A percentile compares a stretch with the other conserved stretches of the same genome.
Conservation (phyloP, 306 rosid species). For the Citrullus mucosospermus region DNA sequence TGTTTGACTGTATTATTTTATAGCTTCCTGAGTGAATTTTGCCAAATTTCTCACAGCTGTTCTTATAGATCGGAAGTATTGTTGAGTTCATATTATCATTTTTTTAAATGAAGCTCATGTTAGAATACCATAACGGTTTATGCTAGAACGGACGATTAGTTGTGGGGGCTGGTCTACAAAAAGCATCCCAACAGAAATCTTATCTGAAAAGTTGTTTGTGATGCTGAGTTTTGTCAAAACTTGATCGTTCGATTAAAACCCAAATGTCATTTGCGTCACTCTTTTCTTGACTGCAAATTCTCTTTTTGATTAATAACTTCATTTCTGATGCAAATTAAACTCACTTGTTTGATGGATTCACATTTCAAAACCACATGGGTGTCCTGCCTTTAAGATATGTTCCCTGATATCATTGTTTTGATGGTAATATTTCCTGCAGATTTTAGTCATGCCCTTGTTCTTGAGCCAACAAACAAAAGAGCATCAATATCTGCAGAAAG, state of each 20-base stretch:
- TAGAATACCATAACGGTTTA: neutral
- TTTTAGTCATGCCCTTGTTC: slow-evolving; percentile 73
- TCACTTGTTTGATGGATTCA: neutral
- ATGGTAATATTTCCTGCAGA: slow-evolving; percentile 39
- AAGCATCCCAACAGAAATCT: neutral
- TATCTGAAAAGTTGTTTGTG: neutral
- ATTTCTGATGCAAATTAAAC: neutral
- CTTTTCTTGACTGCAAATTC: neutral
- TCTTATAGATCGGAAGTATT: neutral
- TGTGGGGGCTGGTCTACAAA: neutral
- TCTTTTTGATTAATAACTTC: neutral
- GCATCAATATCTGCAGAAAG: slow-evolving; percentile 68
- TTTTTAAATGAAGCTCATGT: neutral
- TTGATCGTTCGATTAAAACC: neutral
- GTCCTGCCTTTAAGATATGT: neutral
- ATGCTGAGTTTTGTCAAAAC: neutral
- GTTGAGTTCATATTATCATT: neutral
- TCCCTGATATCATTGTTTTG: slow-evolving; percentile 1
- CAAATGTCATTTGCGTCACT: neutral
- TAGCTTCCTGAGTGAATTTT: neutral
- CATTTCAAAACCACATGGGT: neutral
- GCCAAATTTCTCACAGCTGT: neutral
- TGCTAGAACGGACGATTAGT: neutral
- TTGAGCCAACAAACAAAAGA: slow-evolving; percentile 96
- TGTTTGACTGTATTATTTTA: neutral